phyloP scores from a whole-genome alignment of 2,329 filamentous ascomycete species.

The Neofusicoccum laricinum region DNA sequence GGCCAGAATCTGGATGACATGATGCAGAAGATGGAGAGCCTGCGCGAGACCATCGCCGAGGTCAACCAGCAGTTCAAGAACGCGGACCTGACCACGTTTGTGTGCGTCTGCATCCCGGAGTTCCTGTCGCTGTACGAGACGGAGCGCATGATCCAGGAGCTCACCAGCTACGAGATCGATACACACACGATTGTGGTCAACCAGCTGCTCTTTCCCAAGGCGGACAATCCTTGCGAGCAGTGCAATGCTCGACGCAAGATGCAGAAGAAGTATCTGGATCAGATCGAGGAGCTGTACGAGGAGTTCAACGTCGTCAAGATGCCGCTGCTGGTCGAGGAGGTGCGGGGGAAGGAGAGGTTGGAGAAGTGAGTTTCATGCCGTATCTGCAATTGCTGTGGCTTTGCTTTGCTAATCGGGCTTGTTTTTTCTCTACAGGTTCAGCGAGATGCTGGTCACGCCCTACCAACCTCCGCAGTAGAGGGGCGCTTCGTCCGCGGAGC shows the following conservation, averaged over 20 bases:
- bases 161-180: conserved; percentile 89
- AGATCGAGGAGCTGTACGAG: conserved; percentile 97
- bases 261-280: conserved; percentile 99
- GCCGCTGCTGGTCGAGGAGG: conserved; percentile 92
- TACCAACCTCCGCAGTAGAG: conserved; percentile 62
- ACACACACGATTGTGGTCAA: conserved; percentile 98
- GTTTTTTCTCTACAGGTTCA: conserved; percentile 53
- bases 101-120: conserved; percentile 97
- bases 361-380: conserved; percentile 55
- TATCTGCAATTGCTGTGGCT: not conserved
- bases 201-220: conserved; percentile 89
- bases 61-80: conserved; percentile 99
- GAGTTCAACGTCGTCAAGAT: conserved; percentile 99
- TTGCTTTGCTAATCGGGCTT: conserved; percentile 18
- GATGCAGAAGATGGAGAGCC: conserved; percentile 88
- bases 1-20: conserved; percentile 92
- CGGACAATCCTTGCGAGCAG: conserved; percentile 84
- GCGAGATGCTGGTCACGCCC: conserved; percentile 75
- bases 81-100: conserved; percentile 89
- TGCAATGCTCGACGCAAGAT: conserved; percentile 93
- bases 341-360: conserved; percentile 89
- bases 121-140: conserved; percentile 97
- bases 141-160: conserved; percentile 98
- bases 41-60: conserved; percentile 89
- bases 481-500: not conserved